Base-by-base conservation (phyloP, 306 rosid genomes). In the Alnus rubra region DNA sequence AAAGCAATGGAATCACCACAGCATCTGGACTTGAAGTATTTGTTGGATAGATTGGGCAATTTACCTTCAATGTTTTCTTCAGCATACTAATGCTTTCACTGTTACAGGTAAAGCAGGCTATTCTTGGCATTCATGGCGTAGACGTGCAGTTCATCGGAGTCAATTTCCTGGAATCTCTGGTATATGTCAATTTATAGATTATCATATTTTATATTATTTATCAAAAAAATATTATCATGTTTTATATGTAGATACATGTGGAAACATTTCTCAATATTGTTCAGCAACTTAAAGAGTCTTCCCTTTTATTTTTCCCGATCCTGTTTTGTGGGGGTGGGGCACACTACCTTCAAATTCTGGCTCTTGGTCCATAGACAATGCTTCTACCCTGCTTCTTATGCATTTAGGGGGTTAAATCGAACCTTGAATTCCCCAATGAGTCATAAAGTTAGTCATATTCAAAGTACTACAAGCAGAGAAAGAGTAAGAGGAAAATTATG, bases 121-220 rank as follows among this genome's bases (percentile, higher is more conserved):
- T 91, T 76, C 69, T 78, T 79, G 98, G 98, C 49, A 74, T 56
- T 75, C 97, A 91, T 82, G 97, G 98, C 37, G 74, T 88, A 70
- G 96, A 95, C 83, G 87, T 90, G 87, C 98, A 95, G 80, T 88
- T 85, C 73, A 58, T 89, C 80, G 98, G 98, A 90, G 84, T 95
- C 81, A 89, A 90, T 83, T 90, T 95, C 59, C 86, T 95, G 35
- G 98, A 95, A 84, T 78, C 97, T 31, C 82, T 95, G 98, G 98
- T 95, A 86, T 74, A 48, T 69, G 47, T 76, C 59, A 58, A 70
- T 75, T 69, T 68, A 60, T 82, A 79, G 79, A 70, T 67, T 72
- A 51, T 55, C 51, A 10, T 8, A 19, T 16, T 7, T 69, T 30
- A n/a, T 35, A 62, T 44, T 23, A 23, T 23, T 23, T 23, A 23